Evolutionary conservation across 2,329 filamentous ascomycete species (phyloP).

Genomic region (Fusarium austroafricanum): DNA sequence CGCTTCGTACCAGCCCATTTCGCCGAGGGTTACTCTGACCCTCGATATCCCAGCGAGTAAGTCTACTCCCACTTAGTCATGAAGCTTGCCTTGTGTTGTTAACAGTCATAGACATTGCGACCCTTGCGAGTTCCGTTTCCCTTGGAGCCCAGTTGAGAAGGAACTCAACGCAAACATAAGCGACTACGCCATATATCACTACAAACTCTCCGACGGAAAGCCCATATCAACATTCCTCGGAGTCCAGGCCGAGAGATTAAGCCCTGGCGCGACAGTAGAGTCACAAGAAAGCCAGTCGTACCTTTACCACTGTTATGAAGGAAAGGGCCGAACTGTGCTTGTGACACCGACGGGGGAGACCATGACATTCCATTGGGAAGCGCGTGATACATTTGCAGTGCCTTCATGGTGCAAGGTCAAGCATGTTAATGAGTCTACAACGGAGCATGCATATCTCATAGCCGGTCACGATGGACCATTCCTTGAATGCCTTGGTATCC

Average conservation of each 20-base stretch:
- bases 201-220: constrained; percentile 48
- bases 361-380: constrained; percentile 56
- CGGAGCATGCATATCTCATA: constrained; percentile 49
- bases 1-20: constrained; percentile 64
- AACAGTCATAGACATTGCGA: constrained; percentile 46
- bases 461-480: constrained; percentile 52
- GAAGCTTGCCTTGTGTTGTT: not conserved
- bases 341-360: constrained; percentile 47
- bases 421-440: constrained; percentile 54
- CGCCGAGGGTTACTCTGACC: constrained; percentile 61
- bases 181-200: constrained; percentile 52
- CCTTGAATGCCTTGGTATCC: constrained; percentile 40
- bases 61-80: not conserved
- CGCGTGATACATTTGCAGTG: constrained; percentile 64
- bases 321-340: constrained; percentile 58
- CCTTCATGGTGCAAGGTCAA: constrained; percentile 63
- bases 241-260: constrained; percentile 61
- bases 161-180: constrained; percentile 49
- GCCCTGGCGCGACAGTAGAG: constrained; percentile 49
- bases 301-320: constrained; percentile 65
- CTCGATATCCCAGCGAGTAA: constrained; percentile 61
- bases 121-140: constrained; percentile 55
- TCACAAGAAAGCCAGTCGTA: constrained; percentile 61
- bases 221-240: constrained; percentile 59
- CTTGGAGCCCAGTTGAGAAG: constrained; percentile 57